Conservation (phyloP, 768 basidiomycete genomes). For the Lepiota brunneoincarnata region DNA sequence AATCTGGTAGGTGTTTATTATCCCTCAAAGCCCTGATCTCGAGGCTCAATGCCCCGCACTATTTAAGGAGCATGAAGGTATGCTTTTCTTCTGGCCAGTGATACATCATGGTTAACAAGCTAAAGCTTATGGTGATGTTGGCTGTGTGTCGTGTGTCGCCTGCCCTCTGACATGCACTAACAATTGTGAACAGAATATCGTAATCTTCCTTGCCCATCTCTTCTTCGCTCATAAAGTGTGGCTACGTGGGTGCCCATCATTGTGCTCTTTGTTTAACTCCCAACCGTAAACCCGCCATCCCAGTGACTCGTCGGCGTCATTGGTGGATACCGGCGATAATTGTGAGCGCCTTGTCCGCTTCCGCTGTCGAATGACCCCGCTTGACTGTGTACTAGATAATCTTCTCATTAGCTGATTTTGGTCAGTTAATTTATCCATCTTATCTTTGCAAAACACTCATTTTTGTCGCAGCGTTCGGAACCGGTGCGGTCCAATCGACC, state of each 20-base stretch:
- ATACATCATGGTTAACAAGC: no score
- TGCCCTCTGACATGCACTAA: no score
- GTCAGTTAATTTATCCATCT: not conserved
- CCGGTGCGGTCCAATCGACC: not conserved
- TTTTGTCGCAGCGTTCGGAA: not conserved
- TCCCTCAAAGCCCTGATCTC: not conserved
- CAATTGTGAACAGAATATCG: no score
- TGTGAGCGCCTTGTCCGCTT: not conserved
- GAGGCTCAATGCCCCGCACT: not conserved
- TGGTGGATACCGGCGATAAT: constrained; percentile 2
- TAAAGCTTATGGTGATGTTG: no score
- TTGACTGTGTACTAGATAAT: not conserved
- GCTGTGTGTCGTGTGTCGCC: no score
- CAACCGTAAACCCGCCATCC: no score
- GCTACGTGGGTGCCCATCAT: no score
- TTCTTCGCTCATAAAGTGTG: no score
- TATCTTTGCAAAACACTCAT: not conserved
- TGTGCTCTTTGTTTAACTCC: no score
- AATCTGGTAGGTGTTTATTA: not conserved
- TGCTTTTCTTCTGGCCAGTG: not conserved
- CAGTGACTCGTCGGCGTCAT: not conserved
- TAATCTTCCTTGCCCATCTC: no score
- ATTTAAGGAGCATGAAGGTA: constrained; percentile 1
- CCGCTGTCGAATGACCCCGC: not conserved
- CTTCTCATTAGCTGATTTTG: constrained; percentile 1